These are phyloP conservation scores for Dothideomycetes sp. DNA, from an alignment of 2,329 filamentous ascomycete genomes.

Conservation along the genomic window DNA sequence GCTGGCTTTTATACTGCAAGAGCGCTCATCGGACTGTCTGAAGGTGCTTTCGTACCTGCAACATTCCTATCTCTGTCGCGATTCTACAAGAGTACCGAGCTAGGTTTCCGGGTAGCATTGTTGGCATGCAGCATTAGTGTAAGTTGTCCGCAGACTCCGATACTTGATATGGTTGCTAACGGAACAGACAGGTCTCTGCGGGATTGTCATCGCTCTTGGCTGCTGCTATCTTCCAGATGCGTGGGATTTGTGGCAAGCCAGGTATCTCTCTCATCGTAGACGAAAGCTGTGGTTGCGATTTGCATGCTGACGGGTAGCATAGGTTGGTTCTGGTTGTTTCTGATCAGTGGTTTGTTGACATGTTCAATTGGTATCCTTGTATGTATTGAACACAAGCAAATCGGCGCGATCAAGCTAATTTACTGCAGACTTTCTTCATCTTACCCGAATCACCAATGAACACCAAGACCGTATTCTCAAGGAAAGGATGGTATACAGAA, in stretches of 20 bases:
- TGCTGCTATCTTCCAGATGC: conserved; percentile 15
- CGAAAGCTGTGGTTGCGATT: background rate
- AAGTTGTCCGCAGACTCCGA: background rate
- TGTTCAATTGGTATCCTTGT: conserved; percentile 14
- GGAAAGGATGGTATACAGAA: conserved; percentile 22
- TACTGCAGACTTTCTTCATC: conserved; percentile 20
- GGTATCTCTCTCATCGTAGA: background rate
- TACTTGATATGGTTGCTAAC: background rate
- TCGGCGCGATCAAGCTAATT: background rate
- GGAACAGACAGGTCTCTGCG: conserved; percentile 4
- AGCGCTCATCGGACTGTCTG: conserved; percentile 12
- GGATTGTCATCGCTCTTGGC: conserved; percentile 13
- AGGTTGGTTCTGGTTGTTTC: conserved; percentile 16
- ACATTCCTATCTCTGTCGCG: conserved; percentile 14
- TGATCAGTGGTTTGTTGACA: conserved; percentile 14
- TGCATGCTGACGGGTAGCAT: background rate
- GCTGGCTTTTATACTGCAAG: conserved; percentile 11
- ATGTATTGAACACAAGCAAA: background rate
- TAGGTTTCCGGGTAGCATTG: conserved; percentile 12
- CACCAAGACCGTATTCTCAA: conserved; percentile 21
- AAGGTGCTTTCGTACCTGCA: conserved; percentile 14
- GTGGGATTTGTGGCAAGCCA: conserved; percentile 14
- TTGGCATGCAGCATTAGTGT: conserved; percentile 13
- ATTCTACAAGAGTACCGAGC: conserved; percentile 15
- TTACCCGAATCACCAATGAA: conserved; percentile 23